Conservation (phyloP, 768 basidiomycete genomes). For the Trametes punicea region DNA sequence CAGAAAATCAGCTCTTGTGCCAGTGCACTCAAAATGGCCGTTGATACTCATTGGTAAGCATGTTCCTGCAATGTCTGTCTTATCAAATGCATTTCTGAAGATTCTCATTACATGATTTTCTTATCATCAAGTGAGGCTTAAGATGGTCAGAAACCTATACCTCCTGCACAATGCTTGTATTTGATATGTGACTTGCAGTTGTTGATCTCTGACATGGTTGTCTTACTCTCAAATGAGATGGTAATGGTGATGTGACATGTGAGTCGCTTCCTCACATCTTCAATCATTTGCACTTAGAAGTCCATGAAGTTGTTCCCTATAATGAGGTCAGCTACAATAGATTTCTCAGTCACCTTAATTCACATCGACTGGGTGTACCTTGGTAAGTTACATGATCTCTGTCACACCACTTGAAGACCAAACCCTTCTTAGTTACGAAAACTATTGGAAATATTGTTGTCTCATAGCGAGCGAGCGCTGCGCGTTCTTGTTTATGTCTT, state of each 20-base stretch:
- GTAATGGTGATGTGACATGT: slow-evolving; percentile 77
- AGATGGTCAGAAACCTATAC: slow-evolving; percentile 46
- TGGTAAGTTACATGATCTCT: too few species aligned
- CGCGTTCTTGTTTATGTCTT: too few species aligned
- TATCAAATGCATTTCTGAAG: slow-evolving; percentile 2
- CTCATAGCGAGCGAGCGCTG: too few species aligned
- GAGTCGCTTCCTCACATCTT: slow-evolving; percentile 20
- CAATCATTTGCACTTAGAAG: not conserved
- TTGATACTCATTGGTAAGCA: slow-evolving; percentile 79
- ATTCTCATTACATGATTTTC: slow-evolving; percentile 61
- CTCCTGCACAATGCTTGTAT: not conserved
- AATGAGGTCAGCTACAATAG: slow-evolving; percentile 46
- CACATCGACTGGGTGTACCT: slow-evolving; percentile 76
- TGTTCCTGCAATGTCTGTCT: not conserved
- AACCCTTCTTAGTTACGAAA: too few species aligned
- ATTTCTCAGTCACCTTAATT: slow-evolving; percentile 74
- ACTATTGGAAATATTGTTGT: too few species aligned
- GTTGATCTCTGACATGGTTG: slow-evolving; percentile 80
- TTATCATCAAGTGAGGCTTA: slow-evolving; percentile 85
- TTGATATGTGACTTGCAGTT: slow-evolving; percentile 32
- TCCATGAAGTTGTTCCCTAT: slow-evolving; percentile 69
- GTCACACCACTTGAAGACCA: too few species aligned
- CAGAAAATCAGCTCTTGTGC: slow-evolving; percentile 70
- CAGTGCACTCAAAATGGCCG: slow-evolving; percentile 81
- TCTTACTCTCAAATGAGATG: slow-evolving; percentile 73